Evolutionary conservation across 345 rosid species (phyloP), one percentile per base, ranked within the genome.

Genomic region (Combretum micranthum): DNA sequence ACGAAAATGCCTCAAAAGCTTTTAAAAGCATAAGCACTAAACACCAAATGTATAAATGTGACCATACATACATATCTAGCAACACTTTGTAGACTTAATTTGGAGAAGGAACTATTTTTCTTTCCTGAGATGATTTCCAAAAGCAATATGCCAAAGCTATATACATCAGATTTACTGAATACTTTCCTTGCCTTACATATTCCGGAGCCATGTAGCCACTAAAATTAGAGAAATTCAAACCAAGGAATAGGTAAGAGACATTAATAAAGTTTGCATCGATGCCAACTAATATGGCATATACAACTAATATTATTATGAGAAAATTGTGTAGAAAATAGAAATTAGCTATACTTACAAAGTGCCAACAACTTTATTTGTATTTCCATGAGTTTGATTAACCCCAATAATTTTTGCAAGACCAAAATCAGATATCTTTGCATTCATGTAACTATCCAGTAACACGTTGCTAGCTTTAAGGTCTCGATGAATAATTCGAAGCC

Each of bases 151-250:
- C 70, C 77, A 2, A 68, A 73, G 23, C 77, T 64, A n/a, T 56
- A 79, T 3, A 79, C 77, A 57, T 79, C 78, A 0, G 74, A 69
- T 39, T 79, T 75, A 65, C 53, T 0, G 84, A 79, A 51, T 70
- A 43, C 13, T 42, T 65, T 2, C 80, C 78, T 0, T 61, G 69
- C 47, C 14, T 39, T 5, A 66, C 69, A 48, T 68, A 79, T 26
- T 79, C 80, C 0, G 78, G 80, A 51, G 77, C 72, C 74, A 70
- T 75, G 49, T 79, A 79, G 16, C 78, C 84, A 1, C 84, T 76
- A 56, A 55, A 60, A 26, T 13, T 37, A 4, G 1, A 16, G 25
- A 14, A 15, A 32, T 8, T 15, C 9, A 4, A 32, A 1, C 5
- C 39, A 32, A 25, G 6, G 6, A 25, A 0, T 32, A 2, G n/a